Evolutionary conservation across 2,329 filamentous ascomycete species (phyloP).

Genomic region (Iodosphaeria phyllophila): DNA sequence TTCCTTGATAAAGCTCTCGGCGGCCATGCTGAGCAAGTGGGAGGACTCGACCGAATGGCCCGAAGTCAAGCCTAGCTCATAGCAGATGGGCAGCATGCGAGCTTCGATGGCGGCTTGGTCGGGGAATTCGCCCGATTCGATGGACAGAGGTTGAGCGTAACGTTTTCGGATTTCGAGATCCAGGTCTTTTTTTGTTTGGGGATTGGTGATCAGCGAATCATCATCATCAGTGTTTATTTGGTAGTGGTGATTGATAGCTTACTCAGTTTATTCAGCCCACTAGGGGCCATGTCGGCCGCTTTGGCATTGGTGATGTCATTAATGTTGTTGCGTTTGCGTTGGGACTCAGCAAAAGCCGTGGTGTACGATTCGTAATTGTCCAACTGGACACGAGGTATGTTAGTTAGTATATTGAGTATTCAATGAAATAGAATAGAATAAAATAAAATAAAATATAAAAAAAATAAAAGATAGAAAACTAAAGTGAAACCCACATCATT

Average conservation of each 20-base stretch:
- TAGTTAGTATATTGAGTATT: no score
- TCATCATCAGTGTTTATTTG: no score
- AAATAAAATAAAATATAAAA: no score
- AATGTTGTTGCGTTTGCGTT: no score
- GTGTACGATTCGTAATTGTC: conserved; percentile 35
- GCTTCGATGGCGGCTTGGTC: conserved; percentile 43
- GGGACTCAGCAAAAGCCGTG: conserved; percentile 30
- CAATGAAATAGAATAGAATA: no score
- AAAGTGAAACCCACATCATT: conserved; percentile 43
- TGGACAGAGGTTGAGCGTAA: conserved; percentile 41
- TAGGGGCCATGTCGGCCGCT: conserved; percentile 48
- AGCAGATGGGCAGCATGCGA: conserved; percentile 50
- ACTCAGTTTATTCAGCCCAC: conserved; percentile 61
- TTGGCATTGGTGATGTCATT: no score
- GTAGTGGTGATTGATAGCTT: no score
- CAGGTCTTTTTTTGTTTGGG: conserved; percentile 28
- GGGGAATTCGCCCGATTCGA: conserved; percentile 52
- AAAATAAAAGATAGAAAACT: no score
- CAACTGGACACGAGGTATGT: conserved; percentile 19
- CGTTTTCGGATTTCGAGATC: conserved; percentile 50
- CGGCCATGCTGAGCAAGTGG: conserved; percentile 44
- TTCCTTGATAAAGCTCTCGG: conserved; percentile 50
- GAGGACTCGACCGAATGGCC: conserved; percentile 42
- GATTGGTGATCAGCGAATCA: neutral
- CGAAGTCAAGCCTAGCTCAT: conserved; percentile 40